A percentile compares a stretch with the other conserved stretches of the same genome.
These are phyloP conservation scores for Phaeotremella skinneri DNA, from an alignment of 768 basidiomycete genomes.

Conservation along the genomic window DNA sequence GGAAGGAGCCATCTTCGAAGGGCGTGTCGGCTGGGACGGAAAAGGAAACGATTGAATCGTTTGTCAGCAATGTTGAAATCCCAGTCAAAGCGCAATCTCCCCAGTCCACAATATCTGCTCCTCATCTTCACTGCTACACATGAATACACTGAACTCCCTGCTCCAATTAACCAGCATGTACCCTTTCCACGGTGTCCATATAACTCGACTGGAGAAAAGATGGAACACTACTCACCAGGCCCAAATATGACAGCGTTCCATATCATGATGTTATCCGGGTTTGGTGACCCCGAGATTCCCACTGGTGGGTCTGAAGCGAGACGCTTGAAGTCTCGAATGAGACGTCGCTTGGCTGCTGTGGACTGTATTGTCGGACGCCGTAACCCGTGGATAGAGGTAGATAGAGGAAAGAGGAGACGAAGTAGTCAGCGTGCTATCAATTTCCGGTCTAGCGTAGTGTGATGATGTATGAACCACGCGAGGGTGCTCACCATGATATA, in stretches of 20 bases:
- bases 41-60: neutral
- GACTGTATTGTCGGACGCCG: conserved; percentile 58
- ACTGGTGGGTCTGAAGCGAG: conserved; percentile 91
- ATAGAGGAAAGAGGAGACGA: neutral
- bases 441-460: too few relatives aligned
- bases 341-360: conserved; percentile 87
- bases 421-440: too few relatives aligned
- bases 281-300: conserved; percentile 94
- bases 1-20: conserved; percentile 99
- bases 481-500: too few relatives aligned
- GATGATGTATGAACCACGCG: too few relatives aligned
- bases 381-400: neutral
- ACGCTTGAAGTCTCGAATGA: conserved; percentile 97
- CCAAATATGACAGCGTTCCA: conserved; percentile 99
- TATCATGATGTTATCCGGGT: conserved; percentile 97
- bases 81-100: too few relatives aligned
- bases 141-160: too few relatives aligned
- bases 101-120: too few relatives aligned
- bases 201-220: neutral
- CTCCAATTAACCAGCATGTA: neutral
- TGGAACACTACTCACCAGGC: conserved; percentile 65
- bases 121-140: too few relatives aligned
- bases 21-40: conserved; percentile 79
- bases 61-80: neutral
- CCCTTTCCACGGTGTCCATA: too few relatives aligned